Evolutionary conservation across 257 asterid genomes (phyloP).

Genomic region (Ocimum tenuiflorum): DNA sequence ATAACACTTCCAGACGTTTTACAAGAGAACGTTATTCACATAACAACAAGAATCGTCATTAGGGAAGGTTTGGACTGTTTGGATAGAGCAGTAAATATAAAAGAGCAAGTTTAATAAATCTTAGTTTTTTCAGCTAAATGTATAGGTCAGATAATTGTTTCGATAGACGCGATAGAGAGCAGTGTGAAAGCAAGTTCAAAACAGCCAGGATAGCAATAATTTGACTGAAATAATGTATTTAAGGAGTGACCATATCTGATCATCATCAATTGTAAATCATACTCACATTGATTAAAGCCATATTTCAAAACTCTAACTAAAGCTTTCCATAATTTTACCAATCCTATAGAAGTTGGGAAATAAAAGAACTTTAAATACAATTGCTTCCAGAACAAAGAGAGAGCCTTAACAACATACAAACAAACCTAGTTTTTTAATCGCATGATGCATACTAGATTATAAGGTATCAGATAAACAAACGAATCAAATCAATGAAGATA

Average conservation of each 20-base stretch:
- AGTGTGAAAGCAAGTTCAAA: not conserved
- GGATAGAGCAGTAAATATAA: not conserved
- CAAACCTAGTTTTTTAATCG: not conserved
- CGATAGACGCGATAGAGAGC: too few relatives aligned
- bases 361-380: not conserved
- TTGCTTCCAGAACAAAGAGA: constrained; percentile 13
- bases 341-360: too few relatives aligned
- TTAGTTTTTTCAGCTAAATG: too few relatives aligned
- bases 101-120: too few relatives aligned
- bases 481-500: constrained; percentile 12
- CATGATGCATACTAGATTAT: not conserved
- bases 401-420: constrained; percentile 5
- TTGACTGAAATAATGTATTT: not conserved
- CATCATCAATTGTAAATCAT: not conserved
- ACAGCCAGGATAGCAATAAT: not conserved
- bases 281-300: not conserved
- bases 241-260: not conserved
- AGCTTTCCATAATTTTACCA: not conserved
- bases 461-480: not conserved
- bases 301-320: not conserved
- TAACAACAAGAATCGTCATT: not conserved
- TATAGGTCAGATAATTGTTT: too few relatives aligned
- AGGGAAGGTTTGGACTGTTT: not conserved
- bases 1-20: not conserved
- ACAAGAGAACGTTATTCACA: too few relatives aligned